A percentile compares a stretch with the other conserved stretches of the same genome.
phyloP scores from a whole-genome alignment of 768 basidiomycete species.

The Suillus weaverae region DNA sequence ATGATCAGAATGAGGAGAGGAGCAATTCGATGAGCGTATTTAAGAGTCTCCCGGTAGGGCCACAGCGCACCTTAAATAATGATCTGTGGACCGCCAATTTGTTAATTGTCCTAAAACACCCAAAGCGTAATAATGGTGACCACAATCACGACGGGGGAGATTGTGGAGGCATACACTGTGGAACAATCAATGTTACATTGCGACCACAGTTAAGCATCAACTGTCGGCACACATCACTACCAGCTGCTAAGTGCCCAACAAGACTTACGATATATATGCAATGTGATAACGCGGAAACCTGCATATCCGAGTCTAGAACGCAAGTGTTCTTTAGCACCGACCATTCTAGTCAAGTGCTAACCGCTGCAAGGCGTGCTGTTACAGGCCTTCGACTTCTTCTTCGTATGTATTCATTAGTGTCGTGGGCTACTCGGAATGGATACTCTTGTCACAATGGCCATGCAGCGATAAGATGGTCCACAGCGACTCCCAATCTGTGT shows the following conservation, averaged over 20 bases:
- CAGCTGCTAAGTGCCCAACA: not conserved
- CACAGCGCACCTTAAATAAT: not conserved
- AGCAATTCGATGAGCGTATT: not conserved
- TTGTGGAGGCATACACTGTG: not conserved
- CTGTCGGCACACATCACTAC: not conserved
- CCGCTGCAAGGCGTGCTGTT: not conserved
- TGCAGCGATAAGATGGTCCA: not conserved
- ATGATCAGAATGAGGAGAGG: not conserved
- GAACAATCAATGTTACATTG: not conserved
- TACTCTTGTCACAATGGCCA: not conserved
- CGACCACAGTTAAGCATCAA: not conserved
- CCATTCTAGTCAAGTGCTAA: not conserved
- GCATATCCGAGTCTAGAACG: not conserved
- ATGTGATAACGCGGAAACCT: not conserved
- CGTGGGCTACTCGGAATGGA: conserved; percentile 19
- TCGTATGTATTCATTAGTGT: not conserved
- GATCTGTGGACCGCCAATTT: conserved; percentile 11
- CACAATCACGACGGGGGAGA: not conserved
- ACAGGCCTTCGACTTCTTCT: not conserved
- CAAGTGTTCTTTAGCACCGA: not conserved
- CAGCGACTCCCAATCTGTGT: conserved; percentile 58
- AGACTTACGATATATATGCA: not conserved
- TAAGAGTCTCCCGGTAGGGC: not conserved
- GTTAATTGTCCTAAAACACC: not conserved
- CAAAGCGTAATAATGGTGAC: not conserved